phyloP scores from a whole-genome alignment of 495 filamentous ascomycete genomes.

The Aspergillus funiculosus region DNA sequence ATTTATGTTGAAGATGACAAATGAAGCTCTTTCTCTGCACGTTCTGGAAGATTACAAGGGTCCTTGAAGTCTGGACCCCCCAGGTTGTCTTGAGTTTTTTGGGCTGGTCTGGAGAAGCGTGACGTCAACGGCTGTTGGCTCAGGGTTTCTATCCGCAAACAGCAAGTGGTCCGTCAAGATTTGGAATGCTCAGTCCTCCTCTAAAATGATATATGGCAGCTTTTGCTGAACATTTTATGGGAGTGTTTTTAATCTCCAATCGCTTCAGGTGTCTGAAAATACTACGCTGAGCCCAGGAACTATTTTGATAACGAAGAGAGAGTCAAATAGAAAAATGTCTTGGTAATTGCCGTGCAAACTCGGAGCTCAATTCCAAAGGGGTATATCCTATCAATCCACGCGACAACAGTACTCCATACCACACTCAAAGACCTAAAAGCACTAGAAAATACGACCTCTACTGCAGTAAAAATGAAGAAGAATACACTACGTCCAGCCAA shows the following conservation, averaged over 20 bases:
- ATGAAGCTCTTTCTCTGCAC: background rate
- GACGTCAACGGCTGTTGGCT: slow-evolving; percentile 5
- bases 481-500: background rate
- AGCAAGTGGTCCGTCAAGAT: background rate
- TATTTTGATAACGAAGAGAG: no score
- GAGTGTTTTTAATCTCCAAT: no score
- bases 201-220: no score
- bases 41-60: slow-evolving; percentile 1
- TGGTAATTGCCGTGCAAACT: background rate
- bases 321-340: background rate
- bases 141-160: background rate
- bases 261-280: no score
- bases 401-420: background rate
- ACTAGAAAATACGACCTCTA: no score
- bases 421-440: background rate
- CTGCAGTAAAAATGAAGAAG: background rate
- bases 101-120: background rate
- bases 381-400: slow-evolving; percentile 1
- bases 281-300: no score
- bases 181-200: no score
- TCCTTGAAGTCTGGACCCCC: background rate
- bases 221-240: no score
- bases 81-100: no score
- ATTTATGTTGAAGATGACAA: background rate
- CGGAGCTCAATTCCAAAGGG: background rate